phyloP scores from a whole-genome alignment of 164 flowering plant genomes.

The Saururus chinensis region DNA sequence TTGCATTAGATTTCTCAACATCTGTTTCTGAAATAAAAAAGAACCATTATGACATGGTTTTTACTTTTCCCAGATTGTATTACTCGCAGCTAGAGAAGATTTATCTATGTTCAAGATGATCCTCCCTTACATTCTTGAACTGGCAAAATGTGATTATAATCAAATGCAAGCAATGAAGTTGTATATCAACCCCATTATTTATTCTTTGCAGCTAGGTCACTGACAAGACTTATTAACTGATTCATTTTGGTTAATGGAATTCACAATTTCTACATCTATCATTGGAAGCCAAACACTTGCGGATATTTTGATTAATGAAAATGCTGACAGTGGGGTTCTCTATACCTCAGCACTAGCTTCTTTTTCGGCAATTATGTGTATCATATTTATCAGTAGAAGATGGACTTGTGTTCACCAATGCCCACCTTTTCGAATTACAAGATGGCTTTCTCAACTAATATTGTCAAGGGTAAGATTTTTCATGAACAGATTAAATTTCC shows the following conservation, averaged over 20 bases:
- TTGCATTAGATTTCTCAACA: too few relatives aligned
- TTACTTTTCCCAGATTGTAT: slow-evolving; percentile 38
- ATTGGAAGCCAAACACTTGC: too few relatives aligned
- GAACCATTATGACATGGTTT: background rate
- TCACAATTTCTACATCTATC: too few relatives aligned
- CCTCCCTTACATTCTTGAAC: slow-evolving; percentile 57
- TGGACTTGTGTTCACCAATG: slow-evolving; percentile 31
- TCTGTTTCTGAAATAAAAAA: too few relatives aligned
- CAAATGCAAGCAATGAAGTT: too few relatives aligned
- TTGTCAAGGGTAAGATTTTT: slow-evolving; percentile 62
- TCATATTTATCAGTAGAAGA: slow-evolving; percentile 30
- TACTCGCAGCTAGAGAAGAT: slow-evolving; percentile 43
- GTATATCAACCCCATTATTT: too few relatives aligned
- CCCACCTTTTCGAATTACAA: slow-evolving; percentile 31
- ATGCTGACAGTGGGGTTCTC: slow-evolving; percentile 20
- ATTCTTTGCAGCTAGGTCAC: too few relatives aligned
- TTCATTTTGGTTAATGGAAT: too few relatives aligned
- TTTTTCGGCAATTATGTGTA: slow-evolving; percentile 37
- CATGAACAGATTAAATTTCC: too few relatives aligned
- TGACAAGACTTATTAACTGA: too few relatives aligned
- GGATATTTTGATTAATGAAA: too few relatives aligned
- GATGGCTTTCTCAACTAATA: slow-evolving; percentile 25
- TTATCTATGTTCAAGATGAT: slow-evolving; percentile 21
- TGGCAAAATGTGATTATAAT: slow-evolving; percentile 75
- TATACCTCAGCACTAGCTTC: slow-evolving; percentile 31